Evolutionary conservation across 1,139 yeast species (phyloP).

Genomic region (Entelexis sorbosivorans): DNA sequence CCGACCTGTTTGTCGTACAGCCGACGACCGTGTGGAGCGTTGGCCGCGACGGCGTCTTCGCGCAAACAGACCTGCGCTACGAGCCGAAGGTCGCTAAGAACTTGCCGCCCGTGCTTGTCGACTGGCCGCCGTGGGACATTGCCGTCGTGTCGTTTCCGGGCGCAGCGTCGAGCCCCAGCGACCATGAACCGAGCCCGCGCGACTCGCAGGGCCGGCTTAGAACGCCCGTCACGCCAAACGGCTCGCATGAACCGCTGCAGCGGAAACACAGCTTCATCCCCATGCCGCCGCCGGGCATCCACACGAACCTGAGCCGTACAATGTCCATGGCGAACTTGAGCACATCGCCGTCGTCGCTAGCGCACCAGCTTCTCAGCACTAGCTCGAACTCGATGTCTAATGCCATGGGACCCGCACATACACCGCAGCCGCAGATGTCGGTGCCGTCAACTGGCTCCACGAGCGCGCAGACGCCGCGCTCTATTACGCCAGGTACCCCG

Average conservation of each 20-base stretch:
- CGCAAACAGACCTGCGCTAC: constrained; percentile 44
- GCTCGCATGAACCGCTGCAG: neutral
- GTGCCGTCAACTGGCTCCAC: neutral
- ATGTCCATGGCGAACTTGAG: constrained; percentile 5
- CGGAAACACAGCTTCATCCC: constrained; percentile 1
- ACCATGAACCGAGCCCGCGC: neutral
- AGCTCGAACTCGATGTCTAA: neutral
- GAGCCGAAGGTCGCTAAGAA: constrained; percentile 46
- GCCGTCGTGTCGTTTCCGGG: constrained; percentile 14
- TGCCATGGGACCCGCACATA: neutral
- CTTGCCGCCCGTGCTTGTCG: constrained; percentile 41
- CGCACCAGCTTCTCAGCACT: neutral
- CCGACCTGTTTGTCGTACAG: constrained; percentile 43
- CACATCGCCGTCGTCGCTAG: constrained; percentile 4
- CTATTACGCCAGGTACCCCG: constrained; percentile 1
- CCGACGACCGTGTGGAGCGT: constrained; percentile 43
- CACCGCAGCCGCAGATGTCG: neutral
- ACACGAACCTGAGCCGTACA: neutral
- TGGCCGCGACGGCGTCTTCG: constrained; percentile 44
- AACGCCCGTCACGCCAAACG: neutral
- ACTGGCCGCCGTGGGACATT: constrained; percentile 48
- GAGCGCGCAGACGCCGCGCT: neutral
- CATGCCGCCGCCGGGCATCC: neutral
- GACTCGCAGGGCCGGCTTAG: neutral
- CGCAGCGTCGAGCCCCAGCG: neutral